Evolutionary conservation across 805 yeast species (phyloP), one percentile per base, ranked within the genome.

Genomic region (Candida xiaguanensis): DNA sequence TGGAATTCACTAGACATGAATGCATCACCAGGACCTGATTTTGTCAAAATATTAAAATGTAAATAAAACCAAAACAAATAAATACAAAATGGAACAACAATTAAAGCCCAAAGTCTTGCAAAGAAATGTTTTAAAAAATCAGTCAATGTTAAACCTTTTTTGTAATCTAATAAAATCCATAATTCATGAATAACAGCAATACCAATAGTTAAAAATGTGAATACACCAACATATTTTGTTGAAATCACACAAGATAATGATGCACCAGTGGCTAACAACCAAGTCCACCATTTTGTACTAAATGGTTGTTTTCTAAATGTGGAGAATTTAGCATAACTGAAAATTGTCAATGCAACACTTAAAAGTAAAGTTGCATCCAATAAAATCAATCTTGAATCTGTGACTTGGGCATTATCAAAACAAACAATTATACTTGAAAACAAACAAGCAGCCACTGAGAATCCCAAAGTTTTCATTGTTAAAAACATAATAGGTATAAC

Each of bases 1-100:
- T 93, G 98, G 74, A 93, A 93, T 43, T 84, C 90, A 5, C 93
- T 74, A n/a, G 93, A 78, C 99, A 93, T 93, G 59, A 91, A 89
- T 2, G 74, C 72, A 58, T 93, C 97, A 45, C 99, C 99, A 4
- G 97, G 93, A 20, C 99, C 99, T 2, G 98, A 90, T 49, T 77
- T 82, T 50, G 65, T 74, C 53, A 93, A 75, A 18, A 93, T 75
- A 22, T 78, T 75, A 64, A 93, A 93, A 64, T 93, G 99, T 39
- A 90, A 72, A 67, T 82, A 88, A 66, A 91, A 93, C 95, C 97
- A 89, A 52, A 78, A 80, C 46, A 89, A 70, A 59, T 88, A 93
- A 48, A 93, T 75, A 23, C 78, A 48, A 57, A 88, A 84, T 20
- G 99, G 99, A 13, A 89, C 60, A 9, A 87, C 72, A 40, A 93